These are phyloP conservation scores for Populus tremula DNA, from an alignment of 345 rosid genomes.

Conservation along the genomic window DNA sequence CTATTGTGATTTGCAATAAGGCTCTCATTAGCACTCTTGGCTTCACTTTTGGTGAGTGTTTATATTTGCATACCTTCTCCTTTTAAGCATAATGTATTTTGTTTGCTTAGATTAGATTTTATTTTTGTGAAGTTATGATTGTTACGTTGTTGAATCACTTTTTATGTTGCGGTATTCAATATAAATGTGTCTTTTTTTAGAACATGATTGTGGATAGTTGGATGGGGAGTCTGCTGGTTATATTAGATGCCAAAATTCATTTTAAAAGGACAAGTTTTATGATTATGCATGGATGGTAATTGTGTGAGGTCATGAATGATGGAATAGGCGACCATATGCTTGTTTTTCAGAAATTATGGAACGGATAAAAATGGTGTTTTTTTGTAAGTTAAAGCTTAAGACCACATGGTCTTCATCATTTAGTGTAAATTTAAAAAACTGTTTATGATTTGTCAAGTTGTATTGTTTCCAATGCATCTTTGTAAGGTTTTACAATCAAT, in stretches of 20 bases:
- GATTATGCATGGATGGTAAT: background rate
- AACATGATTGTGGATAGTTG: too few relatives aligned
- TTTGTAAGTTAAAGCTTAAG: background rate
- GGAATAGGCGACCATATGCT: background rate
- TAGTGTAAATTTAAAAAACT: background rate
- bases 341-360: background rate
- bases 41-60: constrained; percentile 73
- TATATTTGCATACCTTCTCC: background rate
- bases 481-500: background rate
- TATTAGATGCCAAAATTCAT: background rate
- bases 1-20: constrained; percentile 98
- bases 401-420: background rate
- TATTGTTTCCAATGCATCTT: background rate
- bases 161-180: background rate
- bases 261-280: background rate
- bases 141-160: background rate
- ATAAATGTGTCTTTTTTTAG: too few relatives aligned
- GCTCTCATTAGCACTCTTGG: constrained; percentile 98
- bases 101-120: constrained; percentile 2
- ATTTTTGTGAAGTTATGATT: background rate
- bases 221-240: background rate
- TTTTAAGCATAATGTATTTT: background rate
- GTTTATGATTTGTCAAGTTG: background rate
- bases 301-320: background rate
- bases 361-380: background rate